Conservation (phyloP, 2,329 filamentous ascomycete genomes). For the Diaporthe vexans region DNA sequence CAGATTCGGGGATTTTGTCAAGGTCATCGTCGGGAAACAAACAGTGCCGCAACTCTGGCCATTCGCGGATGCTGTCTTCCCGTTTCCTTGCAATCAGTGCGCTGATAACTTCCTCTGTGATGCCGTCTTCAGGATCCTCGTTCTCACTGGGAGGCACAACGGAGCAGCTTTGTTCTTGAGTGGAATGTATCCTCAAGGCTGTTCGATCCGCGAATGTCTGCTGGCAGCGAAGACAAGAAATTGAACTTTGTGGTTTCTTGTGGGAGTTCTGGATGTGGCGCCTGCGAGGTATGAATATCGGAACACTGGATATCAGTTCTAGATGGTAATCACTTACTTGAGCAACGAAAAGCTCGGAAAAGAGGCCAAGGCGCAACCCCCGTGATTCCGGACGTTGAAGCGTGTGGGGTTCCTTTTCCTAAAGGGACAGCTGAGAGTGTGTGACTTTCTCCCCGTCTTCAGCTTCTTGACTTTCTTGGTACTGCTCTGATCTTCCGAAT, state of each 20-base stretch:
- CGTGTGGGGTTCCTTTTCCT: constrained; percentile 17
- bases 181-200: background rate
- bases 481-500: background rate
- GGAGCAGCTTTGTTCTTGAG: background rate
- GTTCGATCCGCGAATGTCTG: background rate
- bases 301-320: accelerated
- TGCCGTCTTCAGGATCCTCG: constrained; percentile 26
- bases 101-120: background rate
- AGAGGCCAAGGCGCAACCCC: background rate
- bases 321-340: background rate
- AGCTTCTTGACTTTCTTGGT: background rate
- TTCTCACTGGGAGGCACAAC: background rate
- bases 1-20: background rate
- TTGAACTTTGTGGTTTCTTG: background rate
- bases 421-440: background rate
- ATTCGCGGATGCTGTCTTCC: background rate
- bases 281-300: background rate
- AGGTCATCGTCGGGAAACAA: background rate
- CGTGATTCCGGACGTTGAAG: constrained; percentile 15
- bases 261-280: constrained; percentile 12
- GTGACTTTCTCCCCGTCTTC: background rate
- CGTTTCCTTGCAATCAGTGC: background rate
- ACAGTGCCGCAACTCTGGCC: background rate
- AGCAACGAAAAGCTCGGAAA: background rate
- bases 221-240: constrained; percentile 6